These are phyloP conservation scores for Candida chauliodis DNA, from an alignment of 805 yeast genomes.

Conservation along the genomic window DNA sequence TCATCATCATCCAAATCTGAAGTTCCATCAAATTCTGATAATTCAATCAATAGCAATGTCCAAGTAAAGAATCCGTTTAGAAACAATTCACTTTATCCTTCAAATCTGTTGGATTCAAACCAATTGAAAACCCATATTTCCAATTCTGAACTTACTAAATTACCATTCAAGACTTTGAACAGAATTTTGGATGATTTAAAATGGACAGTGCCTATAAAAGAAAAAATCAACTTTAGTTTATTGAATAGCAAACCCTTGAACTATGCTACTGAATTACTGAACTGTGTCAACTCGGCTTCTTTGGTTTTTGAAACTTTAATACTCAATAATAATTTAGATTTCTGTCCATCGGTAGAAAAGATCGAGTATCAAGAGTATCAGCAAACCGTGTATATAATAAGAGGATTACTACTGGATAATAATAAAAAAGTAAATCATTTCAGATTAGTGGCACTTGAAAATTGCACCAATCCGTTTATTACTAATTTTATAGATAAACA, in stretches of 20 bases:
- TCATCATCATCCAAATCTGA: not conserved
- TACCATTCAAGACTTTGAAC: conserved; percentile 61
- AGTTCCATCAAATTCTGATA: not conserved
- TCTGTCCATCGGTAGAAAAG: conserved; percentile 29
- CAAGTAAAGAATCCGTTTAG: conserved; percentile 3
- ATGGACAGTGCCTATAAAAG: conserved; percentile 22
- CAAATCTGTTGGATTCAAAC: not conserved
- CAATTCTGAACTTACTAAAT: conserved; percentile 10
- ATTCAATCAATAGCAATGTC: too few species aligned
- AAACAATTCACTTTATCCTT: not conserved
- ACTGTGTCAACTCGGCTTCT: conserved; percentile 11
- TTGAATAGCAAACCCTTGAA: conserved; percentile 31
- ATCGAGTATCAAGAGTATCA: conserved; percentile 13
- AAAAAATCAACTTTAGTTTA: conserved; percentile 16
- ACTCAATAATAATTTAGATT: conserved; percentile 32
- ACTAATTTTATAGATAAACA: conserved; percentile 24
- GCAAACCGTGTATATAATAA: conserved; percentile 19
- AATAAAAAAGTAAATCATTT: conserved; percentile 25
- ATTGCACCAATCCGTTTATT: conserved; percentile 16
- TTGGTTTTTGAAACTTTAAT: conserved; percentile 22
- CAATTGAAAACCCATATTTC: conserved; percentile 11
- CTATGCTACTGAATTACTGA: conserved; percentile 27
- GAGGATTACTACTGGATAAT: conserved; percentile 30
- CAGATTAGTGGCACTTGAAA: conserved; percentile 25
- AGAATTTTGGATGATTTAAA: conserved; percentile 64